These are phyloP conservation scores for Pilobolus umbonatus DNA, from an alignment of 192 early-diverging fungal genomes.

Conservation along the genomic window DNA sequence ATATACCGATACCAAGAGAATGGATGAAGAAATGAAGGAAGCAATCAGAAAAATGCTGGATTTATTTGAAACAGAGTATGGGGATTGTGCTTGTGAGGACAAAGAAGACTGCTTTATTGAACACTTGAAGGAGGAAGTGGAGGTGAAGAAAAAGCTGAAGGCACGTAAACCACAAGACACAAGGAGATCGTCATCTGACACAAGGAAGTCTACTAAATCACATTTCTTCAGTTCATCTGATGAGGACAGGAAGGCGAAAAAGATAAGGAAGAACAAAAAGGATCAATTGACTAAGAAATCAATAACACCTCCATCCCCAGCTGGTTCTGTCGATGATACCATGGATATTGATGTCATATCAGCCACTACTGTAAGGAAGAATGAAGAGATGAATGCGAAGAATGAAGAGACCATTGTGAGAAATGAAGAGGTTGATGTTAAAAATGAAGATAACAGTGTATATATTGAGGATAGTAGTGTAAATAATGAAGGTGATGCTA, in stretches of 20 bases:
- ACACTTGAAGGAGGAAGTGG: slow-evolving; percentile 32
- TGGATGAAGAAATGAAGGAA: slow-evolving; percentile 20
- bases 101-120: slow-evolving; percentile 40
- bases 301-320: slow-evolving; percentile 1
- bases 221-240: background rate
- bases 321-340: background rate
- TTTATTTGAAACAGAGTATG: slow-evolving; percentile 31
- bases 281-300: background rate
- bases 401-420: too few species aligned
- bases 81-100: slow-evolving; percentile 45
- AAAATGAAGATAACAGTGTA: background rate
- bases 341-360: too few species aligned
- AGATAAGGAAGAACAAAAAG: background rate
- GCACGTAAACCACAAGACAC: background rate
- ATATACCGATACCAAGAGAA: background rate
- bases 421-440: background rate
- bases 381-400: too few species aligned
- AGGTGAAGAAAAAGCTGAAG: background rate
- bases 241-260: background rate
- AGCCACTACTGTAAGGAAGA: too few species aligned
- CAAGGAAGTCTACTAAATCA: background rate
- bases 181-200: background rate
- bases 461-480: background rate
- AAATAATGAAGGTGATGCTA: too few species aligned
- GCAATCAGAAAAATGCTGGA: slow-evolving; percentile 29